Evolutionary conservation across 1,139 yeast species (phyloP), one percentile per base, ranked within the genome.

Genomic region (Protomyces macrosporus): DNA sequence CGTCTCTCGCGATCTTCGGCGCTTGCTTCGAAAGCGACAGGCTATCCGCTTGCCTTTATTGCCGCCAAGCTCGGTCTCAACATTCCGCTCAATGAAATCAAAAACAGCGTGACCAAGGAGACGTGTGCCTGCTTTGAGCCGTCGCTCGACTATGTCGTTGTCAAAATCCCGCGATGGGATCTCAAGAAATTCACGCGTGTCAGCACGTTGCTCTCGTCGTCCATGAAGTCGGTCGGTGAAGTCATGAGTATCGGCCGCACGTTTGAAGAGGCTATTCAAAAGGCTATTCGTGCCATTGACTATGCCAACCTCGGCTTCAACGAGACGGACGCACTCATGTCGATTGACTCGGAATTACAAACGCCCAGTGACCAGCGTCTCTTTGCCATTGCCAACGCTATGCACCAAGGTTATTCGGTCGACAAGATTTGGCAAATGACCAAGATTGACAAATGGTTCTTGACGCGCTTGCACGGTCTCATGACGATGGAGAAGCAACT

Each of bases 141-240:
- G 60, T 90, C 98, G 9, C 83, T 93, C 75, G 98, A 93, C 79
- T 93, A 93, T 78, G 90, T 93, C 76, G 98, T 93, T 68, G 96
- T 90, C 67, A 93, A 93, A 84, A 93, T 93, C 77, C 98, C 99
- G 76, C 86, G 98, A 81, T 93, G 99, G 98, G 98, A 93, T 78
- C 83, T 93, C 78, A 87, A 89, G 81, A 93, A 93, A 79, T 93
- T 93, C 78, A 89, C 93, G 69, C 84, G 97, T 76, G 98, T 93
- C 62, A 87, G 95, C 60, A 85, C 91, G 65, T 82, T 87, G 73
- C 82, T 93, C 72, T 87, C 95, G 45, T 91, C 98, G 4, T 86
- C 97, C 54, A 93, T 93, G 98, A 93, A 93, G 78, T 90, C 97
- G 69, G 98, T 93, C 67, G 98, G 98, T 81, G 98, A 93, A 78